Evolutionary conservation across 371 early-diverging fungal species (phyloP).

Genomic region (Lichtheimia corymbifera): DNA sequence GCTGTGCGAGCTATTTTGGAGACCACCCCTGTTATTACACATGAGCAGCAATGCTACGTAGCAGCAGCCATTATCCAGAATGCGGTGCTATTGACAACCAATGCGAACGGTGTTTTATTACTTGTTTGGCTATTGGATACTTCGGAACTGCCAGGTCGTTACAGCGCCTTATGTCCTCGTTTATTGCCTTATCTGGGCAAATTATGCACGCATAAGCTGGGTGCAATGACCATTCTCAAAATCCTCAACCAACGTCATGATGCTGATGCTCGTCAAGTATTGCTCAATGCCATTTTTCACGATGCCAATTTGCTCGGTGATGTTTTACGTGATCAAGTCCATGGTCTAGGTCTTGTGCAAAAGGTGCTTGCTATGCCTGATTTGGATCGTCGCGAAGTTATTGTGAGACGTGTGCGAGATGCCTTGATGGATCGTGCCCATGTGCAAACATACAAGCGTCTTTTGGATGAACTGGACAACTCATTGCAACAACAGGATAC

Average conservation of each 20-base stretch:
- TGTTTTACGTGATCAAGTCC: constrained; percentile 78
- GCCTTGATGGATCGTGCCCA: constrained; percentile 52
- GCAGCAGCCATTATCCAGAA: constrained; percentile 86
- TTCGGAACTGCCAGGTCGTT: constrained; percentile 78
- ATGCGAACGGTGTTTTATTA: constrained; percentile 87
- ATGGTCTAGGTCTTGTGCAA: constrained; percentile 82
- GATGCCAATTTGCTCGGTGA: constrained; percentile 59
- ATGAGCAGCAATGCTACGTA: constrained; percentile 66
- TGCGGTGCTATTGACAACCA: constrained; percentile 74
- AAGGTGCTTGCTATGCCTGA: constrained; percentile 80
- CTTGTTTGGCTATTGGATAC: constrained; percentile 91
- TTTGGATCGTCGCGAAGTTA: constrained; percentile 64
- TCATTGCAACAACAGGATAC: not conserved
- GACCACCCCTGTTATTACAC: constrained; percentile 47
- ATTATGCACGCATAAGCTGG: constrained; percentile 87
- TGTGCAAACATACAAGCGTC: constrained; percentile 72
- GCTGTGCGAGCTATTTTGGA: constrained; percentile 85
- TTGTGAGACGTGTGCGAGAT: constrained; percentile 69
- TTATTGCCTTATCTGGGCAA: constrained; percentile 74
- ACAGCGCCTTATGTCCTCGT: constrained; percentile 77
- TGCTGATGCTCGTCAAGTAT: constrained; percentile 78
- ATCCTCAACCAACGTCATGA: constrained; percentile 86
- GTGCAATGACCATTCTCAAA: constrained; percentile 79
- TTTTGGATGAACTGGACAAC: constrained; percentile 67
- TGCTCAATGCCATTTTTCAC: constrained; percentile 75